Evolutionary conservation across 2,329 filamentous ascomycete species (phyloP).

Genomic region (Neofusicoccum ribis): DNA sequence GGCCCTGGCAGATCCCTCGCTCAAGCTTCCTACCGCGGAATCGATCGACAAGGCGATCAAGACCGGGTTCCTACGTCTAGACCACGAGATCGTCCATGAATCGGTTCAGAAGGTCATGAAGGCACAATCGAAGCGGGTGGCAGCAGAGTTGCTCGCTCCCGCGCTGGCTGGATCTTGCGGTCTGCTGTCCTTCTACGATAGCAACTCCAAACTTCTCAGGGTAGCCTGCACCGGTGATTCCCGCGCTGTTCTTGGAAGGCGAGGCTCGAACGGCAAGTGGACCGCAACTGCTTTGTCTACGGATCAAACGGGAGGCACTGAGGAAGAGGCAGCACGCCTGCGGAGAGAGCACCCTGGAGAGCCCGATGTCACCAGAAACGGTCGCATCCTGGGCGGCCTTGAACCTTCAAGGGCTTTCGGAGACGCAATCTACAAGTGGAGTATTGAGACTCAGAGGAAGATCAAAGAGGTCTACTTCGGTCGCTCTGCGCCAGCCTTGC

Average conservation of each 20-base stretch:
- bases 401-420: slow-evolving; percentile 95
- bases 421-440: slow-evolving; percentile 97
- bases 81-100: slow-evolving; percentile 92
- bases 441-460: slow-evolving; percentile 75
- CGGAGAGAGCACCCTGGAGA: slow-evolving; percentile 87
- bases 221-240: slow-evolving; percentile 96
- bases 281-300: slow-evolving; percentile 84
- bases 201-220: slow-evolving; percentile 78
- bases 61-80: slow-evolving; percentile 80
- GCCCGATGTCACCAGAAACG: slow-evolving; percentile 81
- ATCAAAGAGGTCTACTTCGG: slow-evolving; percentile 87
- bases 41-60: slow-evolving; percentile 91
- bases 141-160: slow-evolving; percentile 87
- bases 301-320: slow-evolving; percentile 90
- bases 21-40: slow-evolving; percentile 69
- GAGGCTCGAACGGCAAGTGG: slow-evolving; percentile 81
- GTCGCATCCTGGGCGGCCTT: slow-evolving; percentile 85
- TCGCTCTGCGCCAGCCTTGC: slow-evolving; percentile 69
- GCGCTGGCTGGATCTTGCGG: slow-evolving; percentile 97
- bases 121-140: slow-evolving; percentile 83
- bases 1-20: slow-evolving; percentile 57
- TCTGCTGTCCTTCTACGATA: slow-evolving; percentile 94
- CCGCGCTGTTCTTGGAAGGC: slow-evolving; percentile 86
- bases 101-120: slow-evolving; percentile 90
- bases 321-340: slow-evolving; percentile 78